Percentiles rank a stretch among this genome's conserved stretches.
phyloP scores from a whole-genome alignment of 495 filamentous ascomycete species.

The Daldinia concentrica region DNA sequence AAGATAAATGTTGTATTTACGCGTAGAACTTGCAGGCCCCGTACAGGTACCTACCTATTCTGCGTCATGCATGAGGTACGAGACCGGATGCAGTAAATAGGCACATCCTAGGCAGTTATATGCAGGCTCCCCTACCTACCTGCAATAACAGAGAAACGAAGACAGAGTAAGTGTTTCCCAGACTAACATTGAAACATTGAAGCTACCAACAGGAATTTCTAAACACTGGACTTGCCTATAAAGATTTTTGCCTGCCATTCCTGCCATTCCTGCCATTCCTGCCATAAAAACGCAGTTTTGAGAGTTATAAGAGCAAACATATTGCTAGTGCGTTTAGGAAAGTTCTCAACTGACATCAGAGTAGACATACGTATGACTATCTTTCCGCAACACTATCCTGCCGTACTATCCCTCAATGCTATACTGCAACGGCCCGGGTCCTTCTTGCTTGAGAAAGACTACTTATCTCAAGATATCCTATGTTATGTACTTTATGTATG shows the following conservation, averaged over 20 bases:
- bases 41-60: background rate
- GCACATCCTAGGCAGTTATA: background rate
- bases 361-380: slow-evolving; percentile 7
- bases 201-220: background rate
- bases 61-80: slow-evolving; percentile 16
- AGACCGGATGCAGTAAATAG: slow-evolving; percentile 14
- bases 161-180: background rate
- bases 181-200: background rate
- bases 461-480: background rate
- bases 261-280: slow-evolving; percentile 1
- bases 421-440: background rate
- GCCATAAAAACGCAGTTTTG: background rate
- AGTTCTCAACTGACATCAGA: slow-evolving; percentile 10
- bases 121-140: slow-evolving; percentile 16
- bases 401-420: background rate
- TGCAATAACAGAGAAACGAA: background rate
- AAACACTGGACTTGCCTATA: background rate
- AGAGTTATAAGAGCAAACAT: background rate
- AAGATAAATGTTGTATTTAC: slow-evolving; percentile 14
- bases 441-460: background rate
- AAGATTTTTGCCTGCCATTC: slow-evolving; percentile 1
- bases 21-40: slow-evolving; percentile 4
- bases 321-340: background rate
- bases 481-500: background rate
- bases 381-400: background rate